A percentile compares a stretch with the other conserved stretches of the same genome.
These are phyloP conservation scores for Colletotrichum limetticola DNA, from an alignment of 2,329 filamentous ascomycete species.

Conservation along the genomic window DNA sequence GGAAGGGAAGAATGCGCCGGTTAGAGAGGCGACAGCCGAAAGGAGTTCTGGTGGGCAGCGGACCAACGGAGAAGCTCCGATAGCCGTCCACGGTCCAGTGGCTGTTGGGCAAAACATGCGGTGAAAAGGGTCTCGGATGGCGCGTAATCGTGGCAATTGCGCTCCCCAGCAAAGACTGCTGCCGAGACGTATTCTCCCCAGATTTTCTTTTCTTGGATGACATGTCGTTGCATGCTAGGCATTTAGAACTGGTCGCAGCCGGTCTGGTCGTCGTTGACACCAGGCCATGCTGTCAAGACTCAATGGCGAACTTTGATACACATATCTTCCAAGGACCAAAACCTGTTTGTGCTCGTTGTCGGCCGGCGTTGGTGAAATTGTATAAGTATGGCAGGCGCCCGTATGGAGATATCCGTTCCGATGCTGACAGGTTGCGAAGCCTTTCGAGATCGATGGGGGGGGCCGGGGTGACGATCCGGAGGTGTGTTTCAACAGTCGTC, in stretches of 20 bases:
- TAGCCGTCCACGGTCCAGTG: background rate
- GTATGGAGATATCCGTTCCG: background rate
- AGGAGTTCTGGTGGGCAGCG: background rate
- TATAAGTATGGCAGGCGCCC: background rate
- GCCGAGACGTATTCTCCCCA: background rate
- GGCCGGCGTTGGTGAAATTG: background rate
- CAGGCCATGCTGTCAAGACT: background rate
- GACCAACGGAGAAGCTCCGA: background rate
- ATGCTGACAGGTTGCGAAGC: background rate
- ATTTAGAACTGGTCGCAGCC: background rate
- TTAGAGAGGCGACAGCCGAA: background rate
- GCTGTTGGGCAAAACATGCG: background rate
- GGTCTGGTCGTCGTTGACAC: background rate
- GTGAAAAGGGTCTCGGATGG: background rate
- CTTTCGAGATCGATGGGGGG: background rate
- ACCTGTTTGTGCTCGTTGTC: background rate
- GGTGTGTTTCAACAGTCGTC: background rate
- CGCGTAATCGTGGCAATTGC: background rate
- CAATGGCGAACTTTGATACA: background rate
- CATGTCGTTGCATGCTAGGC: background rate
- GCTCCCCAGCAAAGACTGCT: background rate
- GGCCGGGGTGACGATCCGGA: background rate
- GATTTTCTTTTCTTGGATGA: background rate
- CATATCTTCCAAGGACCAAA: background rate
- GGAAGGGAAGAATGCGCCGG: background rate